Evolutionary conservation across 495 filamentous ascomycete genomes (phyloP).

Genomic region (Neurospora tetrasperma): DNA sequence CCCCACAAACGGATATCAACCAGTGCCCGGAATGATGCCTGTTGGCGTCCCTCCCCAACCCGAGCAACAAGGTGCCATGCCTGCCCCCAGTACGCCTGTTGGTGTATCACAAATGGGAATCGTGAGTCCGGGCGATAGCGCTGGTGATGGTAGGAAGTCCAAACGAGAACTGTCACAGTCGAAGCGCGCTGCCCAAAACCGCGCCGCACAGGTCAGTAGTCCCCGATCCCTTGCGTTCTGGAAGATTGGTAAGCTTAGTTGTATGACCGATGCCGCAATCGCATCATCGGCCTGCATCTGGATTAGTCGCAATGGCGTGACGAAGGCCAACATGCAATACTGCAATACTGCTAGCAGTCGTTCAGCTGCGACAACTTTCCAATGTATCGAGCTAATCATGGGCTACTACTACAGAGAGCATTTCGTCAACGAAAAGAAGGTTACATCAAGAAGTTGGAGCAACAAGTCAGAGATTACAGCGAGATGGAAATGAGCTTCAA

Average conservation of each 20-base stretch:
- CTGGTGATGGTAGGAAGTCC: slow-evolving; percentile 34
- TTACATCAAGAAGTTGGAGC: slow-evolving; percentile 94
- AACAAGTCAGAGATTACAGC: slow-evolving; percentile 70
- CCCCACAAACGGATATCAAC: slow-evolving; percentile 10
- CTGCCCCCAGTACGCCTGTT: slow-evolving; percentile 12
- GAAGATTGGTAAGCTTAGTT: not conserved
- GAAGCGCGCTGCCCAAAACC: slow-evolving; percentile 93
- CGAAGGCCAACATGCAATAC: not conserved
- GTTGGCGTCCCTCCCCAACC: slow-evolving; percentile 15
- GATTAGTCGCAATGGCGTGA: not conserved
- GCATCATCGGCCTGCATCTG: not conserved
- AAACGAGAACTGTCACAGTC: slow-evolving; percentile 90
- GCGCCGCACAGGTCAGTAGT: slow-evolving; percentile 77
- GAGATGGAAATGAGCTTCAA: slow-evolving; percentile 62
- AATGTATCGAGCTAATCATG: not conserved
- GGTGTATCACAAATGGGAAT: slow-evolving; percentile 3
- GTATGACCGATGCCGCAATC: not conserved
- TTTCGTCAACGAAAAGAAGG: slow-evolving; percentile 97
- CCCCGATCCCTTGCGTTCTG: not conserved
- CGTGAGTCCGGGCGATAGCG: slow-evolving; percentile 15
- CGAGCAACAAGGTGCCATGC: slow-evolving; percentile 15
- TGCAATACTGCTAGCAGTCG: not conserved
- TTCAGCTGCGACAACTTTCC: not conserved
- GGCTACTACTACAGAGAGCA: slow-evolving; percentile 52
- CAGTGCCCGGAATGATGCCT: slow-evolving; percentile 25